Evolutionary conservation across 345 rosid genomes (phyloP), one percentile per base, ranked within the genome.

Genomic region (Hypericum perforatum): DNA sequence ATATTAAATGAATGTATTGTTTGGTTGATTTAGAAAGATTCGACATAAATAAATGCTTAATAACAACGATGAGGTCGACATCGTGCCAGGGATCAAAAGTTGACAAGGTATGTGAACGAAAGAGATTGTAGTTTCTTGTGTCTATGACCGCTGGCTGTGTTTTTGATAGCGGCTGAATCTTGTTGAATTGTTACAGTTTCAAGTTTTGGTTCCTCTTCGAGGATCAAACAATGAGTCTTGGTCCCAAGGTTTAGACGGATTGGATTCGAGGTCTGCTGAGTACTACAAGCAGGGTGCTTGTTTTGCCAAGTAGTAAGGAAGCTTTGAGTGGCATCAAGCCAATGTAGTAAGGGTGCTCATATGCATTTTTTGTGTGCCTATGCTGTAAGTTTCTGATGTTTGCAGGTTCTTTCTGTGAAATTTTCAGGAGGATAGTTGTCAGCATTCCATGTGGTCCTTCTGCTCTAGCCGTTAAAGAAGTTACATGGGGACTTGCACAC

Each of bases 281-380:
- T 91, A 91, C 87, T 91, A 91, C 92, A 85, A 88, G 79, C 98
- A 87, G 74, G 98, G 98, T 66, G 98, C 98, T 51, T 95, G 95
- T 45, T 91, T 91, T 66, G 98, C 98, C 43, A 91, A 91, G 74
- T 91, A 96, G 98, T 91, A 67, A 76, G 84, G 58, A 32, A 15
- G 8, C 38, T 43, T 39, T 58, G 7, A 12, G 4, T 11, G 32
- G 32, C 32, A 22, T 22, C 32, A 22, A 22, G 32, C 32, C 32
- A 13, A 9, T 8, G 8, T 14, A 46, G 13, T 50, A 6, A 41
- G 2, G n/a, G 39, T 15, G 5, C n/a, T 7, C n/a, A 0, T 39
- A 7, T 49, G 41, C 51, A 14, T 62, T 11, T 5, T 41, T 9
- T 13, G 12, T n/a, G n/a, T 49, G 22, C 14, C 60, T 39, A 36